Conservation (phyloP, 805 yeast species). For the Schwanniomyces yamadae region DNA sequence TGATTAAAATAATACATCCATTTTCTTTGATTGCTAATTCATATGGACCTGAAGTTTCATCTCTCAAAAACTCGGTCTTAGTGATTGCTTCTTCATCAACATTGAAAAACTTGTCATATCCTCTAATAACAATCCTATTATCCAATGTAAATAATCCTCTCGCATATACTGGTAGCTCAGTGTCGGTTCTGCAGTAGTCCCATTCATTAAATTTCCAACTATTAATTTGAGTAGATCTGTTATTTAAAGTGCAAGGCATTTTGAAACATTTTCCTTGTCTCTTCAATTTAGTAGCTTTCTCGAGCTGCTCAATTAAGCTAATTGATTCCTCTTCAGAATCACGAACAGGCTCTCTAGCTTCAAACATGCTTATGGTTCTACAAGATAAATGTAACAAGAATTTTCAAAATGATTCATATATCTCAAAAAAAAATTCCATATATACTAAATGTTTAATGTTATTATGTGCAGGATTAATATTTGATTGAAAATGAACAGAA, state of each 20-base stretch:
- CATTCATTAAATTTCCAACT: slow-evolving; percentile 89
- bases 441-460: too few relatives aligned
- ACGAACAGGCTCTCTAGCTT: slow-evolving; percentile 1
- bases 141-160: slow-evolving; percentile 74
- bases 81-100: slow-evolving; percentile 62
- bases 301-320: slow-evolving; percentile 19
- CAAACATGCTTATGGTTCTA: slow-evolving; percentile 1
- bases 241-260: slow-evolving; percentile 10
- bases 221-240: slow-evolving; percentile 7
- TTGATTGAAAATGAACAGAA: too few relatives aligned
- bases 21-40: slow-evolving; percentile 82
- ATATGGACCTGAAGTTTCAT: slow-evolving; percentile 69
- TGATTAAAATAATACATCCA: slow-evolving; percentile 85
- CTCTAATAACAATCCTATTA: slow-evolving; percentile 65
- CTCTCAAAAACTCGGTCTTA: slow-evolving; percentile 44
- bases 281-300: slow-evolving; percentile 14
- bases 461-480: too few relatives aligned
- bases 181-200: slow-evolving; percentile 64
- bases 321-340: slow-evolving; percentile 16
- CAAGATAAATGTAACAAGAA: too few relatives aligned
- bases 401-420: too few relatives aligned
- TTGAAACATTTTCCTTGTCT: slow-evolving; percentile 23
- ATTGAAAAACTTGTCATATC: slow-evolving; percentile 94
- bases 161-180: slow-evolving; percentile 67
- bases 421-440: too few relatives aligned